phyloP scores from a whole-genome alignment of 2,329 filamentous ascomycete species.

The Pseudocercospora pini-densiflorae region DNA sequence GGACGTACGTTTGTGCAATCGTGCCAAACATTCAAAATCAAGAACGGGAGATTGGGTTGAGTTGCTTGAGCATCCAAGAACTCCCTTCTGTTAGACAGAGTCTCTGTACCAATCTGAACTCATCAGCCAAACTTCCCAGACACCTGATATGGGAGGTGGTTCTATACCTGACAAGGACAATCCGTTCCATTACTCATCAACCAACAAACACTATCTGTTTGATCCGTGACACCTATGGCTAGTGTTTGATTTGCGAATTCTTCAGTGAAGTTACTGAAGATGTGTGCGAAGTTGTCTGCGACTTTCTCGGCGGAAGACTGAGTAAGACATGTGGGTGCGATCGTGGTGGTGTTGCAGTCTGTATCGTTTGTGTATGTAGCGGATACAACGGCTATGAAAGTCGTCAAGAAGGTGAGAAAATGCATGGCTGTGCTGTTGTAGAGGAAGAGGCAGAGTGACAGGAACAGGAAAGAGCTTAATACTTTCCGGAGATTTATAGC shows the following conservation, averaged over 20 bases:
- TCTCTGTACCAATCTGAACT: slow-evolving; percentile 9
- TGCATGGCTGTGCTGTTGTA: background rate
- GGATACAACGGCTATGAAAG: background rate
- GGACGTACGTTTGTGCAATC: slow-evolving; percentile 27
- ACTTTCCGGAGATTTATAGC: background rate
- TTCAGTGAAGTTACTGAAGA: slow-evolving; percentile 33
- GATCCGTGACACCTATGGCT: slow-evolving; percentile 30
- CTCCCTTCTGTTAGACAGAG: slow-evolving; percentile 23
- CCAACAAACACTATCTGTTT: slow-evolving; percentile 35
- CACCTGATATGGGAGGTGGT: too few relatives aligned
- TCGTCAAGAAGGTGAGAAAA: background rate
- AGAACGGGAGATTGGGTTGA: slow-evolving; percentile 34
- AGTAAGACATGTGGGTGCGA: slow-evolving; percentile 23
- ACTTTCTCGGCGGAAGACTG: slow-evolving; percentile 26
- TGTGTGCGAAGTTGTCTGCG: slow-evolving; percentile 32
- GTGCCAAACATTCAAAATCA: slow-evolving; percentile 33
- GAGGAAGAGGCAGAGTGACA: background rate
- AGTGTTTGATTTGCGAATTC: slow-evolving; percentile 27
- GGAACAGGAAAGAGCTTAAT: background rate
- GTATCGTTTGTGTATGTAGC: background rate
- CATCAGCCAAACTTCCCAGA: background rate
- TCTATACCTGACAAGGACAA: slow-evolving; percentile 22
- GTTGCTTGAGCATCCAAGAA: slow-evolving; percentile 33
- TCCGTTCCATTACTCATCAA: slow-evolving; percentile 34
- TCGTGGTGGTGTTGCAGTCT: background rate